phyloP scores from a whole-genome alignment of 176 grass and related monocot species.

The Thalia dealbata region DNA sequence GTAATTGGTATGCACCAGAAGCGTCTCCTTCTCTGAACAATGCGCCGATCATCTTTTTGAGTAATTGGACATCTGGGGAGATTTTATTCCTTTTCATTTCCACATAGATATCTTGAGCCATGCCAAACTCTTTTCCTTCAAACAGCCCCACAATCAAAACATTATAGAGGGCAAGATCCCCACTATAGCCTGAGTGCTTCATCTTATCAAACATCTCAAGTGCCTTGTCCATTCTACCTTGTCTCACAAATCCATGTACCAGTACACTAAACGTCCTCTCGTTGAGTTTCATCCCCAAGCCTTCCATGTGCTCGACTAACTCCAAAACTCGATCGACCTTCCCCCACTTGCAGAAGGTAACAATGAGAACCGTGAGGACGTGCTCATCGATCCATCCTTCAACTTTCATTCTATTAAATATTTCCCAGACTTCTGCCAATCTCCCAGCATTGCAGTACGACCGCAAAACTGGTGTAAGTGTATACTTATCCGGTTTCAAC shows the following conservation, averaged over 20 bases:
- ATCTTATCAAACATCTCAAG: slow-evolving; percentile 60
- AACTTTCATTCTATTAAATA: slow-evolving; percentile 51
- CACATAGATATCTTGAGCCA: slow-evolving; percentile 36
- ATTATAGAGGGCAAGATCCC: slow-evolving; percentile 49
- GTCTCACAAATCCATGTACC: slow-evolving; percentile 49
- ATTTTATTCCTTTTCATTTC: slow-evolving; percentile 56
- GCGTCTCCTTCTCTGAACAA: slow-evolving; percentile 39
- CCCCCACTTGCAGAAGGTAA: slow-evolving; percentile 76
- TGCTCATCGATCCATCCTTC: slow-evolving; percentile 51
- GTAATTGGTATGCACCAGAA: slow-evolving; percentile 20
- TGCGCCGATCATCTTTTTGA: slow-evolving; percentile 40
- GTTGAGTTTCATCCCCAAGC: slow-evolving; percentile 27
- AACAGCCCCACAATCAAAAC: slow-evolving; percentile 59
- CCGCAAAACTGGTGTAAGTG: slow-evolving; percentile 53
- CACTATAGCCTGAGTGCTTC: slow-evolving; percentile 35
- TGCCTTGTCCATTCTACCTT: slow-evolving; percentile 49
- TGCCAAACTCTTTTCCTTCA: slow-evolving; percentile 29
- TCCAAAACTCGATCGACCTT: slow-evolving; percentile 44
- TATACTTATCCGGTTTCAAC: slow-evolving; percentile 54
- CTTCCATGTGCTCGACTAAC: slow-evolving; percentile 53
- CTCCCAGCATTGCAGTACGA: slow-evolving; percentile 59
- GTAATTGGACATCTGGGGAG: slow-evolving; percentile 34
- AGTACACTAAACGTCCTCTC: slow-evolving; percentile 55
- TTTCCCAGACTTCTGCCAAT: slow-evolving; percentile 26
- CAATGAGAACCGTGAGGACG: slow-evolving; percentile 48